Conservation (phyloP, 1,284 basidiomycete genomes). For the Irpex sp. region DNA sequence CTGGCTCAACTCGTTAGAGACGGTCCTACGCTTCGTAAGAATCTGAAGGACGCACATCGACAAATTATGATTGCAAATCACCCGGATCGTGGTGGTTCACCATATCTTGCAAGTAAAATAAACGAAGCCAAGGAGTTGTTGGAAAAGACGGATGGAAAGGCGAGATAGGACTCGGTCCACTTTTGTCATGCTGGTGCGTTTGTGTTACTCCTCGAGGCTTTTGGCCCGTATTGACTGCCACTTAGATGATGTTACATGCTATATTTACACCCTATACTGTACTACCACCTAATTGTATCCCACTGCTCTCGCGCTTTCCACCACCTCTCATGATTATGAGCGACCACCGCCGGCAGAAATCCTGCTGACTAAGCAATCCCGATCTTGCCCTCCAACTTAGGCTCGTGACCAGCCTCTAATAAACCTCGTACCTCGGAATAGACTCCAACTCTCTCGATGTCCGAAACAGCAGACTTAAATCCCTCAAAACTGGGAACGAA, state of each 20-base stretch:
- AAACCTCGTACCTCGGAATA: no score
- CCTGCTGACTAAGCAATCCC: slow-evolving; percentile 26
- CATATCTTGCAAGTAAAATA: slow-evolving; percentile 96
- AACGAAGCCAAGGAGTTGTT: slow-evolving; percentile 89
- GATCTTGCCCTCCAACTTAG: slow-evolving; percentile 1
- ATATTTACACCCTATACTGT: slow-evolving; percentile 8
- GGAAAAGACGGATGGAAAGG: slow-evolving; percentile 52
- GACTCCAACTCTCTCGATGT: slow-evolving; percentile 19
- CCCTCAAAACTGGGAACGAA: slow-evolving; percentile 46
- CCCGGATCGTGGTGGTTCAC: slow-evolving; percentile 93
- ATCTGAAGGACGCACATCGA: slow-evolving; percentile 86
- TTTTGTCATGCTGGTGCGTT: neutral
- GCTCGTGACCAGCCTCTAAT: no score
- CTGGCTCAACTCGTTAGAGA: slow-evolving; percentile 47
- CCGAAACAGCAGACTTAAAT: slow-evolving; percentile 18
- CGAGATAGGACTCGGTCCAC: neutral
- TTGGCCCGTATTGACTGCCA: neutral
- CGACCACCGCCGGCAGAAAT: neutral
- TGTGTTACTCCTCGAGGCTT: neutral
- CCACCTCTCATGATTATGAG: neutral
- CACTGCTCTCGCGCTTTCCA: neutral
- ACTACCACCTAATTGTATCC: slow-evolving; percentile 10
- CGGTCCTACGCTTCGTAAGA: slow-evolving; percentile 59
- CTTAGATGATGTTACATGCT: neutral
- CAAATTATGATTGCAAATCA: slow-evolving; percentile 94